These are phyloP conservation scores for Volvariella volvacea DNA, from an alignment of 1,284 basidiomycete species.

Conservation along the genomic window DNA sequence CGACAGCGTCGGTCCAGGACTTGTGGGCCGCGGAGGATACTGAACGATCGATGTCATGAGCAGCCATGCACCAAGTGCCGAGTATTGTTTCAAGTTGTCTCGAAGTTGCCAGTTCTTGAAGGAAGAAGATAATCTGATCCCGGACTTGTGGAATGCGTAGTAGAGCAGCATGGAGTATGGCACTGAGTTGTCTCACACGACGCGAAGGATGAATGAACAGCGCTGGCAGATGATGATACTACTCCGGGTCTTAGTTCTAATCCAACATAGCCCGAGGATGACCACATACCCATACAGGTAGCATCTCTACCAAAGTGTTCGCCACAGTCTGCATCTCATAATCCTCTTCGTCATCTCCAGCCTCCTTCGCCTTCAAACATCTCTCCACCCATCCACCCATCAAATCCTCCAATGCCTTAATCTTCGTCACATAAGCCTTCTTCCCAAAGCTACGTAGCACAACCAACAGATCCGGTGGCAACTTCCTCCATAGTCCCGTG, in stretches of 20 bases:
- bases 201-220: conserved; percentile 80
- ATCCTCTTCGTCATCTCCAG: conserved; percentile 12
- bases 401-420: conserved; percentile 85
- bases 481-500: conserved; percentile 69
- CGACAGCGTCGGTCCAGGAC: conserved; percentile 47
- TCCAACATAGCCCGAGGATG: conserved; percentile 4
- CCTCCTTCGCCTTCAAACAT: conserved; percentile 34
- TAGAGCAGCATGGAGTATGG: conserved; percentile 65
- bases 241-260: conserved; percentile 10
- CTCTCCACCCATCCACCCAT: conserved; percentile 62
- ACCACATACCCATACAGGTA: conserved; percentile 85
- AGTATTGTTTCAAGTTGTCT: conserved; percentile 66
- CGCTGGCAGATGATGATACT: conserved; percentile 84
- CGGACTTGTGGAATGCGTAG: conserved; percentile 50
- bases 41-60: conserved; percentile 67
- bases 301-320: conserved; percentile 49
- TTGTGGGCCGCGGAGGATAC: conserved; percentile 46
- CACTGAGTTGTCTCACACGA: conserved; percentile 65
- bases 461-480: conserved; percentile 82
- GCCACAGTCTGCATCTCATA: conserved; percentile 17
- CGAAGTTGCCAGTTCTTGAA: conserved; percentile 46
- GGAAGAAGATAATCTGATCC: conserved; percentile 51
- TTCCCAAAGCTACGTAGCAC: conserved; percentile 81
- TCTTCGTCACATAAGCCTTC: conserved; percentile 87
- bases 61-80: conserved; percentile 75